Evolutionary conservation across 2,329 filamentous ascomycete genomes (phyloP).

Genomic region (Macroventuria anomochaeta): DNA sequence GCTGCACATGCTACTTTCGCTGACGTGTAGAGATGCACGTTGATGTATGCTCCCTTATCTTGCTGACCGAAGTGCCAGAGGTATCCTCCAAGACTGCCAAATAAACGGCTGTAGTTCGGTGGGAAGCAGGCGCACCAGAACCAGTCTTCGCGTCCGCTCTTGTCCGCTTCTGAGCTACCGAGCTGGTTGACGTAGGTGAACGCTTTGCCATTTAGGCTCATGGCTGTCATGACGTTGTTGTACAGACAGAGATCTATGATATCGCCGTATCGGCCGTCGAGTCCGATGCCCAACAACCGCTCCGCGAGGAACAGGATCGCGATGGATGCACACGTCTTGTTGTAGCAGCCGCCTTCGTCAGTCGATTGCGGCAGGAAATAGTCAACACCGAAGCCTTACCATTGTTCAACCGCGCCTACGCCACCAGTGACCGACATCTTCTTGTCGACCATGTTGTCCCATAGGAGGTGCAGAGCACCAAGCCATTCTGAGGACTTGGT

Average conservation of each 20-base stretch:
- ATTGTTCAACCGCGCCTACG: slow-evolving; percentile 64
- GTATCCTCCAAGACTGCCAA: slow-evolving; percentile 18
- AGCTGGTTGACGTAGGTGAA: slow-evolving; percentile 70
- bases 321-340: slow-evolving; percentile 61
- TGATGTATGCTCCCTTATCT: slow-evolving; percentile 58
- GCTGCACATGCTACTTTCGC: slow-evolving; percentile 54
- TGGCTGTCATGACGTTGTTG: slow-evolving; percentile 65
- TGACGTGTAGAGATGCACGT: slow-evolving; percentile 64
- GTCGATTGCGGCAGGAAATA: slow-evolving; percentile 64
- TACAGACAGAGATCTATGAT: slow-evolving; percentile 68
- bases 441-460: slow-evolving; percentile 65
- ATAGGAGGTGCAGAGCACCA: slow-evolving; percentile 57
- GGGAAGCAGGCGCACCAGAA: slow-evolving; percentile 54
- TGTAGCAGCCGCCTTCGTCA: slow-evolving; percentile 68
- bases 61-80: slow-evolving; percentile 15
- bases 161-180: slow-evolving; percentile 59
- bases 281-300: slow-evolving; percentile 49
- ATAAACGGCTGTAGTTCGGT: slow-evolving; percentile 18
- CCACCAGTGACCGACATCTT: slow-evolving; percentile 70
- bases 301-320: slow-evolving; percentile 20
- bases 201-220: slow-evolving; percentile 61
- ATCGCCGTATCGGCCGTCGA: slow-evolving; percentile 62
- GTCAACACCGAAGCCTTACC: slow-evolving; percentile 66
- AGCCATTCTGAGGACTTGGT: slow-evolving; percentile 8
- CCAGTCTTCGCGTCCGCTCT: slow-evolving; percentile 62